Percentiles rank a stretch among this genome's conserved stretches.
Conservation (phyloP, 1,284 basidiomycete genomes). For the Paramarasmius palmivorus region DNA sequence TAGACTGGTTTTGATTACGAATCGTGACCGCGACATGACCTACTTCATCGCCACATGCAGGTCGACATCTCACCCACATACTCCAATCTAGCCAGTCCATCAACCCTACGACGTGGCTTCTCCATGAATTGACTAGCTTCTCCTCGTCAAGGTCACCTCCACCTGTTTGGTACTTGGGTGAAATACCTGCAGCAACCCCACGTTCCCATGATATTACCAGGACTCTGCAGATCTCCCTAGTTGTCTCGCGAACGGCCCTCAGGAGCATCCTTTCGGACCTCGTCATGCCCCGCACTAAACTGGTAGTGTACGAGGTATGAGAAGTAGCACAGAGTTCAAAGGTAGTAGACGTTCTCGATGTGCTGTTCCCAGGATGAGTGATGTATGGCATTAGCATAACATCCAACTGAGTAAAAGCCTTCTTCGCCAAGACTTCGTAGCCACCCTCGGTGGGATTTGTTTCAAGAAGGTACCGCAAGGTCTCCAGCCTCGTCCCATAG, state of each 20-base stretch:
- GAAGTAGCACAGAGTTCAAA: slow-evolving; percentile 34
- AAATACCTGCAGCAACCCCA: slow-evolving; percentile 30
- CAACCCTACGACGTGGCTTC: slow-evolving; percentile 24
- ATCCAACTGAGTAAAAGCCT: slow-evolving; percentile 29
- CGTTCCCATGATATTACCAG: slow-evolving; percentile 44
- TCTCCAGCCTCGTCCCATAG: slow-evolving; percentile 42
- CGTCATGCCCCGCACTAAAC: slow-evolving; percentile 25
- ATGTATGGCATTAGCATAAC: slow-evolving; percentile 40
- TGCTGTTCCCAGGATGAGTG: slow-evolving; percentile 14
- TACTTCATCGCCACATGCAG: slow-evolving; percentile 34
- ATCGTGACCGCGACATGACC: too few relatives aligned
- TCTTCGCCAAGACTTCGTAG: slow-evolving; percentile 17
- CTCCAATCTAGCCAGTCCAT: slow-evolving; percentile 45
- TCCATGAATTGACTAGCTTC: slow-evolving; percentile 24
- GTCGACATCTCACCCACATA: slow-evolving; percentile 37
- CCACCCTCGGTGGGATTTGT: slow-evolving; percentile 13
- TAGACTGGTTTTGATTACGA: too few relatives aligned
- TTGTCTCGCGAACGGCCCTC: slow-evolving; percentile 32
- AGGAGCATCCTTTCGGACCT: slow-evolving; percentile 36
- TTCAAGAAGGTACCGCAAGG: slow-evolving; percentile 34
- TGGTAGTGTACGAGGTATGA: slow-evolving; percentile 31
- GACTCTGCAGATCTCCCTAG: slow-evolving; percentile 47
- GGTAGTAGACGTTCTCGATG: slow-evolving; percentile 27
- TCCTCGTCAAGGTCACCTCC: slow-evolving; percentile 2
- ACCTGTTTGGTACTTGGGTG: slow-evolving; percentile 20